Conservation (phyloP, 495 filamentous ascomycete species). For the Glonium stellatum region DNA sequence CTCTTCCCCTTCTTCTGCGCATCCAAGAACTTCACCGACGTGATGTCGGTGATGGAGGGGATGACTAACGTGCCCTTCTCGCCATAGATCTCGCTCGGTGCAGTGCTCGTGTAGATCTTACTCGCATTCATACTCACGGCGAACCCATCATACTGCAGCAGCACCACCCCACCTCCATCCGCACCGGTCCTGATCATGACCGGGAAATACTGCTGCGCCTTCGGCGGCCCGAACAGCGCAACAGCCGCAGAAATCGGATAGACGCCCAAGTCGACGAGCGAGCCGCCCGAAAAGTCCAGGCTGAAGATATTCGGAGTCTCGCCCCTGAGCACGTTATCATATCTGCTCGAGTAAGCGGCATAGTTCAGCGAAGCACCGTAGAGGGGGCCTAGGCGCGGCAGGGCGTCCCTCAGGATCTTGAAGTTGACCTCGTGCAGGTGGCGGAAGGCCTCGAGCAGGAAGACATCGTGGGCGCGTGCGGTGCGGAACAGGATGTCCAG, state of each 20-base stretch:
- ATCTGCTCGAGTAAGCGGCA: slow-evolving; percentile 32
- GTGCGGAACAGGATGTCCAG: slow-evolving; percentile 62
- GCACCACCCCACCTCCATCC: slow-evolving; percentile 32
- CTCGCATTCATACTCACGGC: slow-evolving; percentile 28
- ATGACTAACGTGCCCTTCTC: slow-evolving; percentile 34
- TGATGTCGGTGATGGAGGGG: slow-evolving; percentile 35
- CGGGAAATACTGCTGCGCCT: slow-evolving; percentile 38
- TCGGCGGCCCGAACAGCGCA: slow-evolving; percentile 69
- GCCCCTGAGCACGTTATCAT: slow-evolving; percentile 39
- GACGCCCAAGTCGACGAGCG: slow-evolving; percentile 75
- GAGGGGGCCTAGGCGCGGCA: slow-evolving; percentile 58
- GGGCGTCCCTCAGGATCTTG: slow-evolving; percentile 59
- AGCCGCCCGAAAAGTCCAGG: slow-evolving; percentile 68
- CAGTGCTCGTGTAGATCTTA: slow-evolving; percentile 29
- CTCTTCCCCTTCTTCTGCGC: slow-evolving; percentile 26
- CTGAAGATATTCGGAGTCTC: slow-evolving; percentile 85
- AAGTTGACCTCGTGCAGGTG: slow-evolving; percentile 58
- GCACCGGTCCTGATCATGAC: slow-evolving; percentile 31
- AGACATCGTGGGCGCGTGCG: slow-evolving; percentile 46
- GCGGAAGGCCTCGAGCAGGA: slow-evolving; percentile 35
- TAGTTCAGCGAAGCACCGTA: slow-evolving; percentile 34
- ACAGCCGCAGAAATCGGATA: slow-evolving; percentile 80
- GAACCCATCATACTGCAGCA: slow-evolving; percentile 32
- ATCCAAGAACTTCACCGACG: slow-evolving; percentile 28
- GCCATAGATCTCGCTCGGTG: slow-evolving; percentile 34